Percentiles rank a stretch among this genome's conserved stretches.
phyloP scores from a whole-genome alignment of 1,139 yeast genomes.

The Kodamaea fungicola region DNA sequence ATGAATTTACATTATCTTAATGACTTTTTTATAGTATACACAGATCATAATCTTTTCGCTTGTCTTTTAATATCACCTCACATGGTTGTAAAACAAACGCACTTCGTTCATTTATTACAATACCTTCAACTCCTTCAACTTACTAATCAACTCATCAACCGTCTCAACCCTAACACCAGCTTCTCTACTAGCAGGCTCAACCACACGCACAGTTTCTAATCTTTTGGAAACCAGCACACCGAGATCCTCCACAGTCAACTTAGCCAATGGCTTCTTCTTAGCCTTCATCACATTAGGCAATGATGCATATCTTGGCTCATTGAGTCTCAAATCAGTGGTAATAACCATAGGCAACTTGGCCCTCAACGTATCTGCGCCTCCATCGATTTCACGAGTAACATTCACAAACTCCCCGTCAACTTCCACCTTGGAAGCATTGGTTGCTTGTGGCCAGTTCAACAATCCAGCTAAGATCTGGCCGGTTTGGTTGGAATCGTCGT shows the following conservation, averaged over 20 bases:
- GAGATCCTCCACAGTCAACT: constrained; percentile 65
- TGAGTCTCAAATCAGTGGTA: constrained; percentile 89
- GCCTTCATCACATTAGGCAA: constrained; percentile 98
- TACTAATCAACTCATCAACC: constrained; percentile 78
- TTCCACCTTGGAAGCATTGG: constrained; percentile 88
- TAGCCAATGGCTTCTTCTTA: constrained; percentile 88
- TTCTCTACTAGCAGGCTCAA: constrained; percentile 80
- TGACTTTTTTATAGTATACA: too few species aligned
- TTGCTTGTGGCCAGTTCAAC: constrained; percentile 96
- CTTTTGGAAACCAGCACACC: constrained; percentile 64
- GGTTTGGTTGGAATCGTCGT: constrained; percentile 93
- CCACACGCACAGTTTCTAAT: constrained; percentile 66
- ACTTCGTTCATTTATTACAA: constrained; percentile 21
- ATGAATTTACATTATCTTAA: too few species aligned
- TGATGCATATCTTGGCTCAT: constrained; percentile 91
- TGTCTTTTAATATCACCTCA: too few species aligned
- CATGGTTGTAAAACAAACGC: too few species aligned
- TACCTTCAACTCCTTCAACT: constrained; percentile 70
- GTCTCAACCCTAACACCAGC: constrained; percentile 77
- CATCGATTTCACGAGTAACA: constrained; percentile 91
- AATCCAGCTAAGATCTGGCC: constrained; percentile 97
- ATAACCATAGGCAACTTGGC: constrained; percentile 81
- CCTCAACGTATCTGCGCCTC: constrained; percentile 82
- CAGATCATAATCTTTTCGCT: too few species aligned
- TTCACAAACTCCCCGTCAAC: constrained; percentile 58